Evolutionary conservation across 768 basidiomycete genomes (phyloP), one percentile per base, ranked within the genome.

Genomic region (Plicaturopsis crispa): DNA sequence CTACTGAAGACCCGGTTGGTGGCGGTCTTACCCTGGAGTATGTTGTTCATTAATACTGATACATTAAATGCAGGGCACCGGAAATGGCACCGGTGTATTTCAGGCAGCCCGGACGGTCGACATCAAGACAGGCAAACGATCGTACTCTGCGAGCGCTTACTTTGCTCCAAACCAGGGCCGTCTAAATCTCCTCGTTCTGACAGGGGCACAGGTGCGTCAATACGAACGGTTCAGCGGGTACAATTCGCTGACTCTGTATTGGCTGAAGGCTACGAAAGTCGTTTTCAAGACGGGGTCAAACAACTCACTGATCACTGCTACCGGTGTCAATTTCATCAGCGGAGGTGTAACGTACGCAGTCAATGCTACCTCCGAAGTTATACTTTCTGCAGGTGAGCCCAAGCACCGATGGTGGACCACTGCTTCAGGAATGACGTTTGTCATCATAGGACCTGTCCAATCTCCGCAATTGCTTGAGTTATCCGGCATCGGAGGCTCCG

Each of bases 381-480:
- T 76, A 33, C 51, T 75, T 5, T 57, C 57, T 18, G 61, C 65
- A 7, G 67, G 65, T 53, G 53, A 44, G 32, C 32, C 37, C n/a
- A 5, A 19, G 10, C 16, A 12, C 6, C 11, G n/a, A 16, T 16
- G 14, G 18, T 12, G n/a, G n/a, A n/a, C n/a, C n/a, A n/a, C n/a
- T n/a, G n/a, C n/a, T n/a, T n/a, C n/a, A 24, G 32, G 21, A 8
- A 5, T 31, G 7, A 19, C 18, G 11, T 12, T 26, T 33, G 12
- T 11, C 18, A n/a, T 19, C 6, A 17, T 32, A 40, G 56, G 57
- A 5, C 38, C 70, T 2, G 44, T 73, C 19, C 62, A 67, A 39
- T 62, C 65, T 0, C 61, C 70, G 4, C 67, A 74, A 43, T 51
- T 78, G 10, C 65, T 78, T 2, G 69, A 76, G 46, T 52, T 75